Base-by-base conservation (phyloP, 805 yeast species). In the Candida khao-thaluensis region DNA sequence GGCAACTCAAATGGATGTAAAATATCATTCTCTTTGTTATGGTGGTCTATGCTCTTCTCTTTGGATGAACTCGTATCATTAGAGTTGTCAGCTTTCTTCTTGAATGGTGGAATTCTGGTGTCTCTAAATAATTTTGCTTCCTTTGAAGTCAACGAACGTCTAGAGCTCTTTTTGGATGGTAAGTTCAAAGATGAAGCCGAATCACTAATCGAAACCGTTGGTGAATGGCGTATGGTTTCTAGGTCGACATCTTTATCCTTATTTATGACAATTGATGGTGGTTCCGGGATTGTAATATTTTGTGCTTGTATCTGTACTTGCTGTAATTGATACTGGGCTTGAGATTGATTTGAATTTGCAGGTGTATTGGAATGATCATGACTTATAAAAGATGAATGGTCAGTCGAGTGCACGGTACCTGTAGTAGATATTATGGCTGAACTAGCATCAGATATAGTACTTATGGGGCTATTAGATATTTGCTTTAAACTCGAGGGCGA, bases 381-480 rank as follows among this genome's bases (percentile, higher is more conserved):
- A 12, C 57, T 54, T 3, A 44, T 30, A 15, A 58, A 35, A 2
- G 48, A 44, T 2, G 64, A 59, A 42, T 56, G 59, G 30, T 60
- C 65, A 3, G 67, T 59, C 5, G 62, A 57, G 24, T 52, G 62
- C 10, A 53, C 45, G 1, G 66, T 57, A 8, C 58, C 60, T 36
- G 42, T 54, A 15, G 54, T 49, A 2, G 64, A 60, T 17, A 58
- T 48, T 11, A 57, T 51, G 15, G 62, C 53, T 4, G 63, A 55
- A n/a, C 61, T 54, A 5, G 52, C 43, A 25, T 54, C 63, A 1
- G 64, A 59, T 14, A 47, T 47, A 6, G 55, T 47, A 31, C 62
- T 58, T 4, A 55, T 44, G 2, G 65, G 65, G 35, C 64, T 59
- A 27, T 53, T 53, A 4, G 53, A 44, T 32, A 36, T 29, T 18